Base-by-base conservation (phyloP, 371 early-diverging fungal genomes). In the Mortierella sp. region DNA sequence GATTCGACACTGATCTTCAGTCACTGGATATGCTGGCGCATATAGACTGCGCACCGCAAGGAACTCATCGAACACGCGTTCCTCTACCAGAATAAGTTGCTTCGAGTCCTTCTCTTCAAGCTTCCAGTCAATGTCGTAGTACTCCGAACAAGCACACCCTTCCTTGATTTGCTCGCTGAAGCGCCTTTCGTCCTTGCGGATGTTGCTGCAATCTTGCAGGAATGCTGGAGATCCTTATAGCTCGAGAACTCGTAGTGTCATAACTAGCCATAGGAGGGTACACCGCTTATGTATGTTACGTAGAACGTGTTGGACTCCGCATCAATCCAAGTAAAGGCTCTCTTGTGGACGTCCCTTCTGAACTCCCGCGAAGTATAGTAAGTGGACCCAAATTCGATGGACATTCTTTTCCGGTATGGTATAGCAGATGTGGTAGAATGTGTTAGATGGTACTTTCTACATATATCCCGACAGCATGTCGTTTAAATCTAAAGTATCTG, bases 341-440 rank as follows among this genome's bases (percentile, higher is more conserved):
- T 43, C 12, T 32, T 44, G 31, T 60, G 52, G 27, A 48, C 49
- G 50, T 15, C 26, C 23, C 58, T 48, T 57, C n/a, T 47, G 24
- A 17, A 19, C 44, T 28, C 47, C 57, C 24, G 57, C 46, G 41
- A 59, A 59, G 50, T 50, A 59, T n/a, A n/a, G n/a, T n/a, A n/a
- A 11, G 41, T 31, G 37, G 59, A 59, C 8, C 27, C 59, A 23
- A 50, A 50, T 50, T 59, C 50, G 53, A 4, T 31, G 50, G 5
- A 50, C 50, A 50, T 50, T 37, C 37, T 37, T 37, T 37, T 14
- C 37, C 6, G 37, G 37, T 37, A 14, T 37, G 37, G 14, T 14
- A 6, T 14, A 37, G 37, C 37, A 14, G 37, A 37, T 14, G 37
- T 8, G 14, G 37, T 14, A 37, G 17, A 14, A 17, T 39, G 39